These are phyloP conservation scores for Calocera cornea DNA, from an alignment of 768 basidiomycete genomes.

Conservation along the genomic window DNA sequence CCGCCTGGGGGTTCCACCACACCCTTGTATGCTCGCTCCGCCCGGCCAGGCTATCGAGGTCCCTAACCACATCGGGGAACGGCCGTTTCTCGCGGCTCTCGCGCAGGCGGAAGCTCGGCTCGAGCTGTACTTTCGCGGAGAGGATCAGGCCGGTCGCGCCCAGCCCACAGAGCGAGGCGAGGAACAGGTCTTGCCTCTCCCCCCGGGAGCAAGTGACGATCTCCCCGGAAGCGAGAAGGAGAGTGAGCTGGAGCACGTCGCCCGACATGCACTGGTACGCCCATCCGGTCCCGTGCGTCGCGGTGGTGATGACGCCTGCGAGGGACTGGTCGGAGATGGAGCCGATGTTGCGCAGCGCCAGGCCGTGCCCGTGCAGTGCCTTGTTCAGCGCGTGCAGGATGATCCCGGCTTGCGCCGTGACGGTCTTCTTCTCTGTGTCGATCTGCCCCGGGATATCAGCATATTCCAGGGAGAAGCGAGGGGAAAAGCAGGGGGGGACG, in stretches of 20 bases:
- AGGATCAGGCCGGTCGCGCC: conserved; percentile 84
- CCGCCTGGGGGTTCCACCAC: conserved; percentile 88
- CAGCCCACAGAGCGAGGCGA: conserved; percentile 79
- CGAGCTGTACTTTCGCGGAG: conserved; percentile 60
- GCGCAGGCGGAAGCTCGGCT: conserved; percentile 65
- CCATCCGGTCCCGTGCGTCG: conserved; percentile 86
- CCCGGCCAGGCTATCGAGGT: conserved; percentile 41
- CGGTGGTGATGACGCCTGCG: conserved; percentile 83
- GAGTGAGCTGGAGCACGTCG: conserved; percentile 56
- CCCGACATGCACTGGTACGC: conserved; percentile 68
- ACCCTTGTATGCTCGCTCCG: conserved; percentile 81
- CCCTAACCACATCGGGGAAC: conserved; percentile 48
- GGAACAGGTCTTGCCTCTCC: conserved; percentile 61
- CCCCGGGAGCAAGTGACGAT: conserved; percentile 51
- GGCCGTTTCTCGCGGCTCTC: conserved; percentile 49
- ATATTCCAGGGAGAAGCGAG: conserved; percentile 3
- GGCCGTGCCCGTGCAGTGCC: conserved; percentile 45
- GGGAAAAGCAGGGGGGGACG: conserved; percentile 24
- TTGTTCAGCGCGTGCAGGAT: conserved; percentile 60
- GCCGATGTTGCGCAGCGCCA: conserved; percentile 86
- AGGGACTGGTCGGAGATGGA: conserved; percentile 95
- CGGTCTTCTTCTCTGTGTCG: conserved; percentile 48
- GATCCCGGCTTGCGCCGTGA: conserved; percentile 67
- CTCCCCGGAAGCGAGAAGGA: conserved; percentile 66
- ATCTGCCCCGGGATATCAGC: conserved; percentile 37